A percentile compares a stretch with the other conserved stretches of the same genome.
Conservation (phyloP, 2,329 filamentous ascomycete genomes). For the Hymenoscyphus infarciens region DNA sequence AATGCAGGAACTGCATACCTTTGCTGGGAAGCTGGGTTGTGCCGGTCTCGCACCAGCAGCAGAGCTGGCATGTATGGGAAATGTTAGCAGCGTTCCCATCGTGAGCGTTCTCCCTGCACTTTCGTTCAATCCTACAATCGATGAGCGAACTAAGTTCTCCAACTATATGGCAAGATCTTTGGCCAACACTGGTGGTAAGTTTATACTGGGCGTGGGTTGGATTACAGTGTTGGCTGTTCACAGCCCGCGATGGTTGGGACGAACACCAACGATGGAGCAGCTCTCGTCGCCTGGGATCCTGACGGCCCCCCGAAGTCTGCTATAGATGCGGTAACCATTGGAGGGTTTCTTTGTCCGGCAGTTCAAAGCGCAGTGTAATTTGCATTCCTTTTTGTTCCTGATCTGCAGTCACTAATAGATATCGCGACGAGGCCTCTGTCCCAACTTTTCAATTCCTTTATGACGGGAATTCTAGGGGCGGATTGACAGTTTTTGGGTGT, state of each 20-base stretch:
- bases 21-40: conserved; percentile 30
- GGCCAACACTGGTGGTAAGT: conserved; percentile 25
- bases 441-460: too few species aligned
- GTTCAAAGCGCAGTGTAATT: too few species aligned
- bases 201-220: background rate
- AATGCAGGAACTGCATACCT: conserved; percentile 21
- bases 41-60: conserved; percentile 19
- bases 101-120: too few species aligned
- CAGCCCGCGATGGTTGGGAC: conserved; percentile 31
- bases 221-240: background rate
- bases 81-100: too few species aligned
- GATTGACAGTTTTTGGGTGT: too few species aligned
- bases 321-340: conserved; percentile 12
- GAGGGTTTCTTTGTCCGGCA: conserved; percentile 15
- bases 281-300: conserved; percentile 21
- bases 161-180: conserved; percentile 21
- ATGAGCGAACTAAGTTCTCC: conserved; percentile 20
- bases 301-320: conserved; percentile 16
- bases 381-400: too few species aligned
- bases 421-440: too few species aligned
- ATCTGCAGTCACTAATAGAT: too few species aligned
- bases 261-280: conserved; percentile 30
- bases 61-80: too few species aligned
- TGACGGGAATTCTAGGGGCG: too few species aligned
- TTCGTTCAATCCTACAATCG: conserved; percentile 23